Conservation (phyloP, 495 filamentous ascomycete species). For the Daldinia concentrica region DNA sequence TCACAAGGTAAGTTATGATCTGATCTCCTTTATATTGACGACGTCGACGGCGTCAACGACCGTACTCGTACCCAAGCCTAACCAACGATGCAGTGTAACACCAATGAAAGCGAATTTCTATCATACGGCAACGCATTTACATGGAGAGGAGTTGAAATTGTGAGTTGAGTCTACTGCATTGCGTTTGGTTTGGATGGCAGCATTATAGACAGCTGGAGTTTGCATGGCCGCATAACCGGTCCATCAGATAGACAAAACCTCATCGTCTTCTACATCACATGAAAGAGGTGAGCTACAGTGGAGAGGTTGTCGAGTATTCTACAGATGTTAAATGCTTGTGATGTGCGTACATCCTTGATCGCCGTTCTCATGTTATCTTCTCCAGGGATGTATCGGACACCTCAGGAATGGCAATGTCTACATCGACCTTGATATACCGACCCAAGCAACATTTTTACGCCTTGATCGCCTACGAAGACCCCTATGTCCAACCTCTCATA, state of each 20-base stretch:
- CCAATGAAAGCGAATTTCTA: slow-evolving; percentile 92
- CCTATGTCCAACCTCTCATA: slow-evolving; percentile 86
- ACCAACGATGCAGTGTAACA: slow-evolving; percentile 70
- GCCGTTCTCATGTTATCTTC: slow-evolving; percentile 38
- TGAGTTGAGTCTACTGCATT: slow-evolving; percentile 68
- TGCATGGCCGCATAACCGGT: slow-evolving; percentile 26
- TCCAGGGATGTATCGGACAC: slow-evolving; percentile 35
- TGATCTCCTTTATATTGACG: slow-evolving; percentile 1
- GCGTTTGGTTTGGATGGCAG: slow-evolving; percentile 38
- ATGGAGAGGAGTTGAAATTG: slow-evolving; percentile 82
- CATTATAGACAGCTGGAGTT: slow-evolving; percentile 34
- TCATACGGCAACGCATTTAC: slow-evolving; percentile 69
- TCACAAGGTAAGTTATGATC: slow-evolving; percentile 74
- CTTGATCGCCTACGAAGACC: slow-evolving; percentile 82
- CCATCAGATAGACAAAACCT: slow-evolving; percentile 38
- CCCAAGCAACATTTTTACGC: slow-evolving; percentile 67
- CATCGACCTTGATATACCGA: slow-evolving; percentile 39
- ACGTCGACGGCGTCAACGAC: neutral
- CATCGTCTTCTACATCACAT: slow-evolving; percentile 32
- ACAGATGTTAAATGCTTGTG: slow-evolving; percentile 24
- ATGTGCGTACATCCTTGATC: slow-evolving; percentile 9
- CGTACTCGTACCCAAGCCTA: slow-evolving; percentile 10
- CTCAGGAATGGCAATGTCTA: slow-evolving; percentile 26
- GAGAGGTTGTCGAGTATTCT: slow-evolving; percentile 29
- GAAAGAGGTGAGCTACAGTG: slow-evolving; percentile 42